Evolutionary conservation across 306 rosid species (phyloP).

Genomic region (Vicia villosa): DNA sequence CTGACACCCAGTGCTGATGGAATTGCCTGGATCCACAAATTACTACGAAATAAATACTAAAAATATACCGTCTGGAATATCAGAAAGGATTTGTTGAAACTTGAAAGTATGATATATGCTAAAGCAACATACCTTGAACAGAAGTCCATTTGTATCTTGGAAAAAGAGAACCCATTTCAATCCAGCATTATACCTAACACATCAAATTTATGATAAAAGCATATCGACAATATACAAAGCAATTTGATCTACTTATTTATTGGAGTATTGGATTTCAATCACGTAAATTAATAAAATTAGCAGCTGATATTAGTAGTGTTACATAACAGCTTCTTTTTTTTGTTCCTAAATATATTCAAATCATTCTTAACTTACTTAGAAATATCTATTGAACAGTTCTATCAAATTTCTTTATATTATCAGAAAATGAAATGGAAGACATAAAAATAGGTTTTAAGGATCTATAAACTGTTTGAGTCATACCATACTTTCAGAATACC

Average conservation of each 20-base stretch:
- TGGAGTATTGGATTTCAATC: slow-evolving; percentile 9
- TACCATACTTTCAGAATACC: slow-evolving; percentile 91
- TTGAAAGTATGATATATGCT: slow-evolving; percentile 19
- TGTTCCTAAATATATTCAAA: slow-evolving; percentile 1
- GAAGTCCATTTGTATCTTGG: slow-evolving; percentile 98
- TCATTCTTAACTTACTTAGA: slow-evolving; percentile 22
- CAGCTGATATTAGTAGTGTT: slow-evolving; percentile 17
- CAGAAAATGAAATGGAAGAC: slow-evolving; percentile 2
- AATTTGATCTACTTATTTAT: slow-evolving; percentile 20
- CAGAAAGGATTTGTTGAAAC: slow-evolving; percentile 25
- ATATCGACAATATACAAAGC: slow-evolving; percentile 10
- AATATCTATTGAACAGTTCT: slow-evolving; percentile 6
- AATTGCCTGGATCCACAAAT: slow-evolving; percentile 59
- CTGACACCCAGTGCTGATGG: slow-evolving; percentile 95
- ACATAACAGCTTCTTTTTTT: not conserved
- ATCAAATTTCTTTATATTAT: slow-evolving; percentile 20
- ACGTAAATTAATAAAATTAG: slow-evolving; percentile 26
- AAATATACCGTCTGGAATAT: slow-evolving; percentile 6
- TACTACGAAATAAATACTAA: slow-evolving; percentile 23
- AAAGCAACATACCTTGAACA: slow-evolving; percentile 69
- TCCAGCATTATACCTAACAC: slow-evolving; percentile 72
- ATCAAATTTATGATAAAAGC: slow-evolving; percentile 33
- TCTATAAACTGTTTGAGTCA: slow-evolving; percentile 32
- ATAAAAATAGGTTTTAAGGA: slow-evolving; percentile 28
- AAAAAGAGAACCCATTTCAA: slow-evolving; percentile 98